These are phyloP conservation scores for Paraconiothyrium sp. DNA, from an alignment of 2,329 filamentous ascomycete species.

Conservation along the genomic window DNA sequence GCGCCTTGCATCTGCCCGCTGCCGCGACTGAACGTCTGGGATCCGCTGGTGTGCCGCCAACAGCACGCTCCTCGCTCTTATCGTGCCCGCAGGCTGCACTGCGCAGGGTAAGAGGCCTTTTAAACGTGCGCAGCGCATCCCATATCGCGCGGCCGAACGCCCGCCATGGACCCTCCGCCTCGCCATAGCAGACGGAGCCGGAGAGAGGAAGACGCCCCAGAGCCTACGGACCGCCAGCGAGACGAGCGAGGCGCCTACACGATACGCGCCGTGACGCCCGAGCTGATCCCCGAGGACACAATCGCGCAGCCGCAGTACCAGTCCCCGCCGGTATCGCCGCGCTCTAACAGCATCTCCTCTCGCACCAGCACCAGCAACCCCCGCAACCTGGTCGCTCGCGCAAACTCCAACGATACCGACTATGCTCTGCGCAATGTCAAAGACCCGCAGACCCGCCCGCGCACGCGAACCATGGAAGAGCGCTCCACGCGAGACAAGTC, in stretches of 20 bases:
- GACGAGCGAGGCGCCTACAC: conserved; percentile 42
- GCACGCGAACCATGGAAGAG: conserved; percentile 63
- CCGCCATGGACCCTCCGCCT: conserved; percentile 37
- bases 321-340: conserved; percentile 45
- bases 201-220: conserved; percentile 36
- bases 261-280: conserved; percentile 74
- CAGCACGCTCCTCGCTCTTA: too few relatives aligned
- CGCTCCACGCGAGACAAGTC: conserved; percentile 51
- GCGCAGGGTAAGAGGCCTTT: neutral
- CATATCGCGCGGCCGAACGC: neutral
- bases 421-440: conserved; percentile 40
- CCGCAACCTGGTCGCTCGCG: conserved; percentile 40
- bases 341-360: conserved; percentile 34
- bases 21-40: too few relatives aligned
- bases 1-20: neutral
- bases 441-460: conserved; percentile 64
- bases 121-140: too few relatives aligned
- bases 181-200: conserved; percentile 32
- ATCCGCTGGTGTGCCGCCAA: too few relatives aligned
- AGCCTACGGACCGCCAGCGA: conserved; percentile 31
- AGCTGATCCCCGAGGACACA: conserved; percentile 50
- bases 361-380: conserved; percentile 36
- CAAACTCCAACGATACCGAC: conserved; percentile 46
- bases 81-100: too few relatives aligned
- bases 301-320: conserved; percentile 22